Evolutionary conservation across 1,284 basidiomycete species (phyloP).

Genomic region (Rhodotorula sp.): DNA sequence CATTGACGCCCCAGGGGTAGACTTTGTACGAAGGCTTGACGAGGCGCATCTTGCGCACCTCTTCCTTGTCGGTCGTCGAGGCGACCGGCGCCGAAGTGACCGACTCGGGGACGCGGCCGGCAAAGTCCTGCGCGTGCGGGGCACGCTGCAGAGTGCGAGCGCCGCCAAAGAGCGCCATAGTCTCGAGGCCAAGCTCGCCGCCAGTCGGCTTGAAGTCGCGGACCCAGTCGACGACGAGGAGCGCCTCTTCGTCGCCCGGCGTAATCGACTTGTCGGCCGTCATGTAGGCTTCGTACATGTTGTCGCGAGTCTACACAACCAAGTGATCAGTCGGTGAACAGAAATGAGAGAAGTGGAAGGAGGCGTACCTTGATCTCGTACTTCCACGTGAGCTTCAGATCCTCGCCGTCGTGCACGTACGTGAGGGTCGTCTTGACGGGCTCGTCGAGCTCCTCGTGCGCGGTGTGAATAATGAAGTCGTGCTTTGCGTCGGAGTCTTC

Average conservation of each 20-base stretch:
- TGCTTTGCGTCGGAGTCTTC: slow-evolving; percentile 8
- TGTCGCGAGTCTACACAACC: slow-evolving; percentile 23
- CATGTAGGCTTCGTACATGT: slow-evolving; percentile 47
- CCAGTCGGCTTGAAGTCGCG: slow-evolving; percentile 48
- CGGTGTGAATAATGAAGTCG: slow-evolving; percentile 34
- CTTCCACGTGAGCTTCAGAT: slow-evolving; percentile 43
- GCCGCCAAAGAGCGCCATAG: slow-evolving; percentile 33
- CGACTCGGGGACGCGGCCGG: not conserved
- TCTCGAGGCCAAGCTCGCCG: slow-evolving; percentile 45
- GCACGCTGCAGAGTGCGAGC: slow-evolving; percentile 7
- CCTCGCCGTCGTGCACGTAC: slow-evolving; percentile 36
- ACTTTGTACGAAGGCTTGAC: slow-evolving; percentile 42
- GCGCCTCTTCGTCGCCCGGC: slow-evolving; percentile 30
- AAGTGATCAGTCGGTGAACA: too few relatives aligned
- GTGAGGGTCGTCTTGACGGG: slow-evolving; percentile 36
- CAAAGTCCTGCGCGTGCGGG: not conserved
- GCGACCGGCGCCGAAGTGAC: slow-evolving; percentile 9
- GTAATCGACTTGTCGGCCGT: slow-evolving; percentile 32
- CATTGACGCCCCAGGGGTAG: slow-evolving; percentile 44
- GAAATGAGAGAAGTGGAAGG: too few relatives aligned
- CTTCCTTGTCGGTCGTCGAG: slow-evolving; percentile 25
- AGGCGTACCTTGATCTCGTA: slow-evolving; percentile 36
- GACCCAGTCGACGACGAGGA: slow-evolving; percentile 46
- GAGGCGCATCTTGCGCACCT: slow-evolving; percentile 8
- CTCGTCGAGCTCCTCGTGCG: slow-evolving; percentile 26